Evolutionary conservation across 306 rosid species (phyloP).

Genomic region (Carpinus viminea): DNA sequence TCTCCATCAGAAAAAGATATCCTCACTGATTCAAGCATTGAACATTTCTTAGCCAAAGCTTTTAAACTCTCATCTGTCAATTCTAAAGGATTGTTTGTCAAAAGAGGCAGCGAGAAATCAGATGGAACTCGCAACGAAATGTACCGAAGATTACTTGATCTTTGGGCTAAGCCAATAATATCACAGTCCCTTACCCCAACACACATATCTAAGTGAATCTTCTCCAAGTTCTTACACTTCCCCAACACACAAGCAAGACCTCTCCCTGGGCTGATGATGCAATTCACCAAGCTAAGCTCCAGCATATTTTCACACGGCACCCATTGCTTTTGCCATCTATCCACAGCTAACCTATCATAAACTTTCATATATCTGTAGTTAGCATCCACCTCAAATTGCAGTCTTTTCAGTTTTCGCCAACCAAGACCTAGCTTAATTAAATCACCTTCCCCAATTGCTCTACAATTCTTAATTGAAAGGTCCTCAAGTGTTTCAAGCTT

Average conservation of each 20-base stretch:
- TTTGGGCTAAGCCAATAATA: conserved; percentile 63
- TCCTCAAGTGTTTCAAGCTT: conserved; percentile 50
- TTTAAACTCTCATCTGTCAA: conserved; percentile 80
- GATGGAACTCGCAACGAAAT: conserved; percentile 78
- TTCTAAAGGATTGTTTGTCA: conserved; percentile 57
- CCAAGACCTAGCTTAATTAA: conserved; percentile 64
- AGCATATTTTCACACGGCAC: conserved; percentile 69
- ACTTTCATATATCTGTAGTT: conserved; percentile 89
- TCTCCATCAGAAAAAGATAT: conserved; percentile 84
- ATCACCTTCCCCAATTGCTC: conserved; percentile 62
- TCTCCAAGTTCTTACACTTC: conserved; percentile 78
- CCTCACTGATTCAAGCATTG: conserved; percentile 71
- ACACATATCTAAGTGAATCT: conserved; percentile 81
- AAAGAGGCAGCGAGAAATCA: conserved; percentile 76
- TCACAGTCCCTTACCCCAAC: conserved; percentile 87
- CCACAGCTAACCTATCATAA: conserved; percentile 75
- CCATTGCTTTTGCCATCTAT: conserved; percentile 82
- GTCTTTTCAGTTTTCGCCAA: conserved; percentile 65
- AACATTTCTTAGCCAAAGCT: conserved; percentile 72
- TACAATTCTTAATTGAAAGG: conserved; percentile 54
- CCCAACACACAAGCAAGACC: conserved; percentile 87
- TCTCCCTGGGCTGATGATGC: conserved; percentile 90
- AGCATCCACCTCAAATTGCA: conserved; percentile 89
- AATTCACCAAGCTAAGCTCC: conserved; percentile 79
- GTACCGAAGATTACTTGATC: conserved; percentile 59